Conservation (phyloP, 1,284 basidiomycete species). For the Apiotrichum montevideense region DNA sequence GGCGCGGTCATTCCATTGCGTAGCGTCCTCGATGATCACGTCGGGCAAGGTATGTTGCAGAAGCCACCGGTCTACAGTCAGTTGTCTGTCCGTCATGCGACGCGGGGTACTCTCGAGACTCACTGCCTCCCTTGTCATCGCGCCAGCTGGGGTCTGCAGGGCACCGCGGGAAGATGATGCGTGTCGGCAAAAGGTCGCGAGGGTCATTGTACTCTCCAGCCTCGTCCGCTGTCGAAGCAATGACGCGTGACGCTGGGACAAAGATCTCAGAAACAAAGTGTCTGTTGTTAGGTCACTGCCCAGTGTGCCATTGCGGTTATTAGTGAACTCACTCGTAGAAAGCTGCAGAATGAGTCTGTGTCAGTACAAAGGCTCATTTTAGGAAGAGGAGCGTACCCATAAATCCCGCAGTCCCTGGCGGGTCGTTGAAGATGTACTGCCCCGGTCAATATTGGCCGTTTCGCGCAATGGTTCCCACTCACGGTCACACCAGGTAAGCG, state of each 20-base stretch:
- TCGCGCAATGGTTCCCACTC: slow-evolving; percentile 8
- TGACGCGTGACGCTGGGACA: slow-evolving; percentile 25
- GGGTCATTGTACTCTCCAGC: neutral
- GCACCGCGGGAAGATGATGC: slow-evolving; percentile 37
- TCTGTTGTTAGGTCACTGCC: slow-evolving; percentile 6
- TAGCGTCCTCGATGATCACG: slow-evolving; percentile 32
- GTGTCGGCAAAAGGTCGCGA: slow-evolving; percentile 15
- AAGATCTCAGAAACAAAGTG: slow-evolving; percentile 36
- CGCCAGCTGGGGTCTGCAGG: slow-evolving; percentile 28
- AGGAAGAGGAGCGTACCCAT: neutral
- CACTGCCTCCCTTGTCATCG: slow-evolving; percentile 32
- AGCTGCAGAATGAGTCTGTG: slow-evolving; percentile 9
- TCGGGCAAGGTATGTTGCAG: slow-evolving; percentile 30
- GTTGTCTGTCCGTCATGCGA: slow-evolving; percentile 1
- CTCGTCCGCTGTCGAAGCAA: slow-evolving; percentile 12
- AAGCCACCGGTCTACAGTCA: slow-evolving; percentile 35
- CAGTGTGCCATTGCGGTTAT: too few relatives aligned
- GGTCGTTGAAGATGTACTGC: slow-evolving; percentile 41
- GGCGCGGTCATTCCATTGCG: slow-evolving; percentile 28
- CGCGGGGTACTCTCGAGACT: slow-evolving; percentile 1
- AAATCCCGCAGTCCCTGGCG: slow-evolving; percentile 24
- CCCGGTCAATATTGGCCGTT: neutral
- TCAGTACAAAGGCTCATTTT: neutral
- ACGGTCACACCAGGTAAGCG: slow-evolving; percentile 34
- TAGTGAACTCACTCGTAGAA: slow-evolving; percentile 22